These are phyloP conservation scores for Aspergillus affinis DNA, from an alignment of 495 filamentous ascomycete genomes.

Conservation along the genomic window DNA sequence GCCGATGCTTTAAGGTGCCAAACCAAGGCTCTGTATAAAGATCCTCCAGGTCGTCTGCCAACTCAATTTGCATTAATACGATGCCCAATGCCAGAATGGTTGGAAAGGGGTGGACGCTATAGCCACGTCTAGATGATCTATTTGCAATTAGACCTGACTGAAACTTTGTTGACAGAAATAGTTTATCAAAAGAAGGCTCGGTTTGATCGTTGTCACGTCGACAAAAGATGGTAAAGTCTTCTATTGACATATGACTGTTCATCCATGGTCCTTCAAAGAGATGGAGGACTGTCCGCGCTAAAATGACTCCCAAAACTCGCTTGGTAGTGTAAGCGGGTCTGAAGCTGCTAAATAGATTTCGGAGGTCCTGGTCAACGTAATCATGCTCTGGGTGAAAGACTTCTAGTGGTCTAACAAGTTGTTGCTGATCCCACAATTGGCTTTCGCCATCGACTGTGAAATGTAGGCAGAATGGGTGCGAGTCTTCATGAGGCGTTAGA, in stretches of 20 bases:
- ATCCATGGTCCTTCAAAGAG: slow-evolving; percentile 18
- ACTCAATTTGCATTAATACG: slow-evolving; percentile 15
- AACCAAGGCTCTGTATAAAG: slow-evolving; percentile 9
- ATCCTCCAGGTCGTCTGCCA: slow-evolving; percentile 15
- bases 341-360: slow-evolving; percentile 11
- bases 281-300: slow-evolving; percentile 16
- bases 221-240: slow-evolving; percentile 16
- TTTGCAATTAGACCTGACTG: background rate
- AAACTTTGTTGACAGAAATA: slow-evolving; percentile 13
- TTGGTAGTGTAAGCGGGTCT: slow-evolving; percentile 17
- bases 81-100: slow-evolving; percentile 18
- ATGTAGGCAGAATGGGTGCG: slow-evolving; percentile 10
- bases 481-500: slow-evolving; percentile 12
- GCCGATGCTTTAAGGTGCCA: background rate
- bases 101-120: slow-evolving; percentile 18
- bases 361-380: slow-evolving; percentile 13
- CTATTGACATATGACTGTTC: slow-evolving; percentile 3
- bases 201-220: slow-evolving; percentile 10
- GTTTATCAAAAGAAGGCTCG: slow-evolving; percentile 17
- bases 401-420: slow-evolving; percentile 8
- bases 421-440: slow-evolving; percentile 8
- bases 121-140: background rate
- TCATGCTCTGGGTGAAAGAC: slow-evolving; percentile 10
- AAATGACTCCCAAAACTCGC: slow-evolving; percentile 15
- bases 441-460: slow-evolving; percentile 6